Percentiles rank a stretch among this genome's conserved stretches.
Evolutionary conservation across 139 green algal genomes (phyloP).

Genomic region (Chlorella sp.): DNA sequence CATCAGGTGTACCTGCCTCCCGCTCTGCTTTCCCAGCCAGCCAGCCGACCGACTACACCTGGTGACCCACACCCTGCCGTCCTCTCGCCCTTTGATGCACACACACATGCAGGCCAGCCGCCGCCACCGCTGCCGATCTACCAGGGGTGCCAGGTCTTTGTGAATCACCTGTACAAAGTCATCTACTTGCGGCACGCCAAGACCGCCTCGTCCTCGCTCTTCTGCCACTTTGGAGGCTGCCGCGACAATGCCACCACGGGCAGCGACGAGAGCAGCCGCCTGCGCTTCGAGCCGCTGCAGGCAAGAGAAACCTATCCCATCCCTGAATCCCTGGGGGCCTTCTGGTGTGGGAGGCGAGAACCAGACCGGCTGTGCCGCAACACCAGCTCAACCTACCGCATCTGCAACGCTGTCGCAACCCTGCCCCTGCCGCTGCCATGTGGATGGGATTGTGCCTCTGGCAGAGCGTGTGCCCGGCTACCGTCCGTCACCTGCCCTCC

Average conservation of each 20-base stretch:
- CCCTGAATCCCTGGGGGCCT: too few relatives aligned
- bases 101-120: neutral
- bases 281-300: slow-evolving; percentile 30
- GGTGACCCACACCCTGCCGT: neutral
- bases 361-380: too few relatives aligned
- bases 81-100: neutral
- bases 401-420: too few relatives aligned
- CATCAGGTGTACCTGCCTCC: too few relatives aligned
- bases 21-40: too few relatives aligned
- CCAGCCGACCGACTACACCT: too few relatives aligned
- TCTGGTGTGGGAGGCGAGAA: too few relatives aligned
- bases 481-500: neutral
- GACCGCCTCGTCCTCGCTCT: slow-evolving; percentile 13
- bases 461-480: too few relatives aligned
- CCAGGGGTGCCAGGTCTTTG: slow-evolving; percentile 30
- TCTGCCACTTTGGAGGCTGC: slow-evolving; percentile 28
- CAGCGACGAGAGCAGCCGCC: neutral
- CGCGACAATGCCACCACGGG: neutral
- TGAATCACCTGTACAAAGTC: slow-evolving; percentile 37
- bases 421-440: too few relatives aligned
- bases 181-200: slow-evolving; percentile 42
- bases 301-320: too few relatives aligned
- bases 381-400: too few relatives aligned
- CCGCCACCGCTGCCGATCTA: slow-evolving; percentile 22
- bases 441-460: too few relatives aligned